Percentiles rank a stretch among this genome's conserved stretches.
phyloP scores from a whole-genome alignment of 208 protist genomes.

The Trypanosoma grayi region DNA sequence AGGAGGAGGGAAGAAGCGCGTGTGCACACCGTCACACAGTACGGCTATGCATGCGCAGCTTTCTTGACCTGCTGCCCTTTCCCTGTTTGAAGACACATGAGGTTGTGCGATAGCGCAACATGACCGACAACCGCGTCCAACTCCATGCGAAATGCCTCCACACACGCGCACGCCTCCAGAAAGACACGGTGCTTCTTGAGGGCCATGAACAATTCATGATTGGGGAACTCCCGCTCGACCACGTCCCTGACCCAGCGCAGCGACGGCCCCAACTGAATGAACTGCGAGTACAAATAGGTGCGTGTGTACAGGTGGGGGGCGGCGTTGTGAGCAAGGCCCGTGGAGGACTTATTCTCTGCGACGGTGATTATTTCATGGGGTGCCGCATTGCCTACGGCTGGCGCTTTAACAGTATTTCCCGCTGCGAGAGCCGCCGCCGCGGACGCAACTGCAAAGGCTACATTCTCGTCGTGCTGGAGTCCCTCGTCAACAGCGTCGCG shows the following conservation, averaged over 20 bases:
- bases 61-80: not conserved
- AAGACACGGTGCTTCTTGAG: constrained; percentile 37
- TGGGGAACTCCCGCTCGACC: constrained; percentile 7
- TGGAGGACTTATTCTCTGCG: not conserved
- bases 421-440: constrained; percentile 29
- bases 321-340: constrained; percentile 7
- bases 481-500: constrained; percentile 30
- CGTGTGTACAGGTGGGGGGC: constrained; percentile 29
- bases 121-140: constrained; percentile 65
- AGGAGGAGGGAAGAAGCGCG: not conserved
- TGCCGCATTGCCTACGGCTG: not conserved
- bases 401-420: not conserved
- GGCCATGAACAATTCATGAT: constrained; percentile 27
- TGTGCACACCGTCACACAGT: not conserved
- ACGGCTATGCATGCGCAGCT: not conserved
- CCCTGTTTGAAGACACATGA: constrained; percentile 41
- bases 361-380: not conserved
- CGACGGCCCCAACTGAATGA: constrained; percentile 19
- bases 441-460: constrained; percentile 23
- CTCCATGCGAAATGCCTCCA: constrained; percentile 64
- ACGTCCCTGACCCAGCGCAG: constrained; percentile 16
- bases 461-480: constrained; percentile 31
- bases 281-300: constrained; percentile 30
- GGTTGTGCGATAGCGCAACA: constrained; percentile 61
- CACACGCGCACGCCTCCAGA: constrained; percentile 47